Evolutionary conservation across 306 rosid genomes (phyloP).

Genomic region (Begonia masoniana): DNA sequence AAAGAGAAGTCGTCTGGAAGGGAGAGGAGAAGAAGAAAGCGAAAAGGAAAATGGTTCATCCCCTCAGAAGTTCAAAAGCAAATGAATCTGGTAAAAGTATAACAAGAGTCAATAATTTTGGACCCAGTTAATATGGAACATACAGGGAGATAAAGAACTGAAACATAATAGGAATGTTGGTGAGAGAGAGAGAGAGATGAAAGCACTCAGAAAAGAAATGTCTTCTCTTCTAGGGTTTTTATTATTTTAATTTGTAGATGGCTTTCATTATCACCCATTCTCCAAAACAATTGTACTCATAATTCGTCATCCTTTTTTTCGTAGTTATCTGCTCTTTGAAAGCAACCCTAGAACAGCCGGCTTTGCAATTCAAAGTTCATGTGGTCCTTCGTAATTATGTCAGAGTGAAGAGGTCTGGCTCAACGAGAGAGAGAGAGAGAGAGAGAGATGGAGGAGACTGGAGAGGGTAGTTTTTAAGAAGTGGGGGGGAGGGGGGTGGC

Average conservation of each 20-base stretch:
- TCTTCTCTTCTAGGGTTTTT: background rate
- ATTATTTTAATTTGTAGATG: background rate
- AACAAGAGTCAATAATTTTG: too few species aligned
- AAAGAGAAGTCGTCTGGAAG: background rate
- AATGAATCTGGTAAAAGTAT: background rate
- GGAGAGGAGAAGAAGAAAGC: conserved; percentile 1
- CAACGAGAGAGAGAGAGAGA: conserved; percentile 4
- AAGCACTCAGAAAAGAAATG: background rate
- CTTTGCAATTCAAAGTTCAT: conserved; percentile 21
- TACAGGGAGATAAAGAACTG: too few species aligned
- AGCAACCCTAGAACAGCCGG: conserved; percentile 63
- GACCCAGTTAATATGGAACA: too few species aligned
- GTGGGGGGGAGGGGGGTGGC: conserved; percentile 19
- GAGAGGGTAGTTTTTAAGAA: conserved; percentile 14
- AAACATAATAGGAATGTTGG: too few species aligned
- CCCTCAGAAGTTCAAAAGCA: conserved; percentile 7
- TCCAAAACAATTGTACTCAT: conserved; percentile 1
- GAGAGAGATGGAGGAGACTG: conserved; percentile 4
- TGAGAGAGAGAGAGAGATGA: background rate
- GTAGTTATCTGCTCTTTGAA: conserved; percentile 67
- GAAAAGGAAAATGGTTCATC: conserved; percentile 17
- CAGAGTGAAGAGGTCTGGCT: conserved; percentile 39
- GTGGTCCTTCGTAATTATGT: conserved; percentile 74
- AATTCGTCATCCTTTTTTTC: conserved; percentile 19
- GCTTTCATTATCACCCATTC: background rate